Evolutionary conservation across 164 flowering plant species (phyloP), one percentile per base, ranked within the genome.

Genomic region (Annona cherimola): DNA sequence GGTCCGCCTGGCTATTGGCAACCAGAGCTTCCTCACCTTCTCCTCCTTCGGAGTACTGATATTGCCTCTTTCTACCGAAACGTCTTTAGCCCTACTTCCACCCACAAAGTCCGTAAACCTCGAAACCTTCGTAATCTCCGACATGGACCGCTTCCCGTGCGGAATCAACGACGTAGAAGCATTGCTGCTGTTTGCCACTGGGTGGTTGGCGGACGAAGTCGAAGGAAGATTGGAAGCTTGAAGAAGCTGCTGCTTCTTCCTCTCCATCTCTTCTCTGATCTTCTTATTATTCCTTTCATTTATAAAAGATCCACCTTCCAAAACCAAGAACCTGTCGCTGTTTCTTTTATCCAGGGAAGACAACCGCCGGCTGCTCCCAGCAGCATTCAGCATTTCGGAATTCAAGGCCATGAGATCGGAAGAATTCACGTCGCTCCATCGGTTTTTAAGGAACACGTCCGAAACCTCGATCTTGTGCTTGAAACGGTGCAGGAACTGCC

Each of bases 361-460:
- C 68, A 89, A 87, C 72, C 91, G 78, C 19, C 76, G 72, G 76
- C 72, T 74, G 50, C 90, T 84, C 20, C 90, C 82, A 50, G 70
- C 69, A 1, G 14, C 76, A 50, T 69, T 69, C 8, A 90, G 74
- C 88, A 90, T 86, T 77, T 91, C 94, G 0, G 94, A 84, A 41
- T 83, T 91, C 76, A 93, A 71, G 5, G 80, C 79, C 83, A 88
- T 77, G 19, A 93, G 61, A 74, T 93, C 98, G 8, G 98, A 85
- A 18, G 95, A 90, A 55, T 81, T 87, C 18, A 86, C 84, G 68
- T 76, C 86, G 84, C 98, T 93, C 97, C 98, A 93, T 26, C 98
- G 68, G 69, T 80, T 86, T 85, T 83, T 88, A 65, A 81, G 80
- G 0, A 84, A 81, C 3, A 86, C 83, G 71, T 89, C 97, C 0